phyloP scores from a whole-genome alignment of 257 asterid species.

The Solanum chilense region DNA sequence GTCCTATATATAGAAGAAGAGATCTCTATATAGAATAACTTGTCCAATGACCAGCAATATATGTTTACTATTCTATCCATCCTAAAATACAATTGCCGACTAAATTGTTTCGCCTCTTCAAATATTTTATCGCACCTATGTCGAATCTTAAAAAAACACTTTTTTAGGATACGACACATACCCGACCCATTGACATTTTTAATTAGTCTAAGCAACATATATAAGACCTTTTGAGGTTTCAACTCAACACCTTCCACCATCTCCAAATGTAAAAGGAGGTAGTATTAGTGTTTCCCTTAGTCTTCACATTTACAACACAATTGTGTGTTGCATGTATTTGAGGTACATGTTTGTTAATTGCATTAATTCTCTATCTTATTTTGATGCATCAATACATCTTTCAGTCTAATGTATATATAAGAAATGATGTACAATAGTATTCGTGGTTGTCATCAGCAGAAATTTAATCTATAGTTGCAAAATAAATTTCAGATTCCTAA shows the following conservation, averaged over 20 bases:
- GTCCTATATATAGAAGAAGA: background rate
- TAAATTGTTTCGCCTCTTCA: no score
- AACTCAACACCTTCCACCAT: no score
- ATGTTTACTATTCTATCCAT: background rate
- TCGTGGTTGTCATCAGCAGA: background rate
- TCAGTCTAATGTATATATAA: no score
- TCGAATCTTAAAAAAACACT: background rate
- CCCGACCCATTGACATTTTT: background rate
- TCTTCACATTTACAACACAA: no score
- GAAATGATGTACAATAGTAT: background rate
- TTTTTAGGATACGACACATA: background rate
- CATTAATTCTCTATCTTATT: no score
- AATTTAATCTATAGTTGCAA: background rate
- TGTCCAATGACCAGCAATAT: background rate
- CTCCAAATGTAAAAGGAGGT: no score
- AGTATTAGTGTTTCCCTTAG: no score
- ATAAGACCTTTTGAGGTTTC: no score
- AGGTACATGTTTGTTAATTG: no score
- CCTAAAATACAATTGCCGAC: background rate
- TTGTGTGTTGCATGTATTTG: no score
- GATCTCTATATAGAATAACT: background rate
- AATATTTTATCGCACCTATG: rapidly evolving
- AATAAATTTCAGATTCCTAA: background rate
- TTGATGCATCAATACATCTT: no score
- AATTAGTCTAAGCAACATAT: background rate